Conservation (phyloP, 352 stramenopile genomes). For the Phytophthora europaea region DNA sequence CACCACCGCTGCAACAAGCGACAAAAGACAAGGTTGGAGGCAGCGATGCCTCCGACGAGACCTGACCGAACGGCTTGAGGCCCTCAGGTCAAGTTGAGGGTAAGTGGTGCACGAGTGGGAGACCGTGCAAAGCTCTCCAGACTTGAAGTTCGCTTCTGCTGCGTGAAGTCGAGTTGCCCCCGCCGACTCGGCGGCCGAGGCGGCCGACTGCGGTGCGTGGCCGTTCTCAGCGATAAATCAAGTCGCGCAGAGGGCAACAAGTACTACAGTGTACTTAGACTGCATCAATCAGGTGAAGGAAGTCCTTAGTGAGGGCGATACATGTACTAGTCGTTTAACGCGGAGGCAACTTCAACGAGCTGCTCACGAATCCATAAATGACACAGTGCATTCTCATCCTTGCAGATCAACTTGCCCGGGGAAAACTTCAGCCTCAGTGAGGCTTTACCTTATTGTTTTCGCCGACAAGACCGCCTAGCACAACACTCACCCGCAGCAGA, state of each 20-base stretch:
- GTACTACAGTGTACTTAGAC: neutral
- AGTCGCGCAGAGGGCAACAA: conserved; percentile 15
- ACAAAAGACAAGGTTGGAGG: no score
- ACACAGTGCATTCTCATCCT: conserved; percentile 14
- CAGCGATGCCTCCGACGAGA: no score
- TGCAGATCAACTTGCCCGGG: no score
- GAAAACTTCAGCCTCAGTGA: no score
- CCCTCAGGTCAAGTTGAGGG: no score
- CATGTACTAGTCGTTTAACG: conserved; percentile 15
- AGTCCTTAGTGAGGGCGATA: neutral
- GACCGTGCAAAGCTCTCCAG: neutral
- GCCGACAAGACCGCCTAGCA: neutral
- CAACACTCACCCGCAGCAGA: no score
- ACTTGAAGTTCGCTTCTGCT: neutral
- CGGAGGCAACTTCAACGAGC: conserved; percentile 9
- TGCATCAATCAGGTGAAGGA: neutral
- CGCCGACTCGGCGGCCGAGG: neutral
- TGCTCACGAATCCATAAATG: conserved; percentile 18
- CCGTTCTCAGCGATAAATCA: conserved; percentile 32
- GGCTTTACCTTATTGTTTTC: neutral
- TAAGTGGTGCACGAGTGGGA: neutral
- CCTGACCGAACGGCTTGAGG: no score
- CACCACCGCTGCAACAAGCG: no score
- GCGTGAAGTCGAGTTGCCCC: neutral
- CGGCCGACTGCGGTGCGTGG: neutral